Evolutionary conservation across 306 rosid genomes (phyloP).

Genomic region (Biancaea sappan): DNA sequence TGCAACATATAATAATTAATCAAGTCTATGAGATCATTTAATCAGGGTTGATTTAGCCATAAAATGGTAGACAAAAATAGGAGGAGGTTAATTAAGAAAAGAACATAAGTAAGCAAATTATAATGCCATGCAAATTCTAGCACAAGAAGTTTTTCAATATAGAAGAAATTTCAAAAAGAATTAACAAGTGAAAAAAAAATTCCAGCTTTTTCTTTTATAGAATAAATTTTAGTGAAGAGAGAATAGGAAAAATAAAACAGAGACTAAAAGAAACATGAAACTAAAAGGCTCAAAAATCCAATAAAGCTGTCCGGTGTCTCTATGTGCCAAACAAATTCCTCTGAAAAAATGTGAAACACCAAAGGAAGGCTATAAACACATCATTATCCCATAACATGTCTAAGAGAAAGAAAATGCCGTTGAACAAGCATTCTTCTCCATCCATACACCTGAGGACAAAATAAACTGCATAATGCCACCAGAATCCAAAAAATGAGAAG

Average conservation of each 20-base stretch:
- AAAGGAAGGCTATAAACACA: neutral
- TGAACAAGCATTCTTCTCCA: neutral
- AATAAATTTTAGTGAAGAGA: neutral
- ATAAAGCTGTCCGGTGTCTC: neutral
- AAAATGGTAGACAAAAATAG: constrained; percentile 14
- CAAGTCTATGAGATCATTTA: constrained; percentile 24
- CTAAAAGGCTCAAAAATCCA: neutral
- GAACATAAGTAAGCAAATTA: constrained; percentile 3
- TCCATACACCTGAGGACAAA: neutral
- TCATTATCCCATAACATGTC: neutral
- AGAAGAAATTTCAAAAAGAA: neutral
- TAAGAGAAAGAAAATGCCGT: neutral
- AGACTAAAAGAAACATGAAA: neutral
- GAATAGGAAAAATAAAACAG: neutral
- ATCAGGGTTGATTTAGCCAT: constrained; percentile 16
- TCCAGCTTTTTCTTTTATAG: neutral
- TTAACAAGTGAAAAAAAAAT: neutral
- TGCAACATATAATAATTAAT: neutral
- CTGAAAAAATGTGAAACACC: neutral
- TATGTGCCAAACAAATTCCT: neutral
- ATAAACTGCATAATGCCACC: neutral
- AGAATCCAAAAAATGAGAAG: neutral
- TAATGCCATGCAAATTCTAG: neutral
- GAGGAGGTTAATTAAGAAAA: constrained; percentile 7
- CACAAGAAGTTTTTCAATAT: neutral